Evolutionary conservation across 257 asterid genomes (phyloP).

Genomic region (Misopates orontium): DNA sequence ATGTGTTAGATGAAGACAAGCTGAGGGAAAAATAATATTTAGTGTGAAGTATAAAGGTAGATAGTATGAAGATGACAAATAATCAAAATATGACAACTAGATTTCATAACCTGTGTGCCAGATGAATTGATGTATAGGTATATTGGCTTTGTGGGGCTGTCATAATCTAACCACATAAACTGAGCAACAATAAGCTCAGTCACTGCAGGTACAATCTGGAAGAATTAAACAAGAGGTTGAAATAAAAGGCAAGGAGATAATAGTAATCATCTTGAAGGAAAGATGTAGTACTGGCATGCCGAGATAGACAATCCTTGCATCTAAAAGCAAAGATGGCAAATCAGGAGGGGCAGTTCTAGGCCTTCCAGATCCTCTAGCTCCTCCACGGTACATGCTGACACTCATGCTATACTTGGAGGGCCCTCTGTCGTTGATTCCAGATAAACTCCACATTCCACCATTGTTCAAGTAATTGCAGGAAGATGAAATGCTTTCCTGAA

Average conservation of each 20-base stretch:
- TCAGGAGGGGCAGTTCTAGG: constrained; percentile 88
- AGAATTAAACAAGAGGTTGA: background rate
- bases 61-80: too few species aligned
- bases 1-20: background rate
- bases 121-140: constrained; percentile 85
- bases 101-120: constrained; percentile 70
- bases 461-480: constrained; percentile 58
- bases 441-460: constrained; percentile 76
- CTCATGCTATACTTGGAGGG: constrained; percentile 74
- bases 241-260: constrained; percentile 13
- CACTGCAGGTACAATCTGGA: constrained; percentile 87
- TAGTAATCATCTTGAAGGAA: too few species aligned
- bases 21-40: background rate
- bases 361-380: constrained; percentile 69
- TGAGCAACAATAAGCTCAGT: constrained; percentile 89
- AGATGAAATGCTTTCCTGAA: constrained; percentile 81
- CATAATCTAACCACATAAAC: constrained; percentile 85
- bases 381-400: constrained; percentile 77
- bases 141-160: constrained; percentile 73
- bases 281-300: constrained; percentile 84
- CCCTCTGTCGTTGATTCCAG: constrained; percentile 53
- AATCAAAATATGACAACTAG: background rate
- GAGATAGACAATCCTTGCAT: constrained; percentile 86
- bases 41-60: background rate
- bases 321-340: constrained; percentile 89